Evolutionary conservation across 2,329 filamentous ascomycete species (phyloP), one percentile per base, ranked within the genome.

Genomic region (Hortaea sp.): DNA sequence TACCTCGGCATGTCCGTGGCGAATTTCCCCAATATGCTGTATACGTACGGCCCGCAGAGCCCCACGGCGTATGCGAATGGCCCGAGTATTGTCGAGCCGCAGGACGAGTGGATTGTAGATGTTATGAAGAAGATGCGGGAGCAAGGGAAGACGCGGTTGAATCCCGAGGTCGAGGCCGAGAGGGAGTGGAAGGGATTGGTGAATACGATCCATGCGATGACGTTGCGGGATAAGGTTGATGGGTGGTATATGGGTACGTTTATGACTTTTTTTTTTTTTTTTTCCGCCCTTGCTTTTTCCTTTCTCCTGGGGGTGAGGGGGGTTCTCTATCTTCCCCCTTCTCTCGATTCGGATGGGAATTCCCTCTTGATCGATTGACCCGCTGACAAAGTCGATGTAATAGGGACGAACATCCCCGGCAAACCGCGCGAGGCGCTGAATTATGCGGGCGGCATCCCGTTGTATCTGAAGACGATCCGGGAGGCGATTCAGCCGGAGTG

Each of bases 1-100:
- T 64, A 68, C 47, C 59, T 72, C 5, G 69, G 69, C 1, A 60
- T 64, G 50, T 49, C 53, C 0, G 49, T 57, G 3, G 46, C 52
- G 11, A 52, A 53, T 12, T 61, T 59, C 40, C 60, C 62, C 1
- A 69, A 70, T 50, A 60, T 68, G 53, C 66, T 41, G 46, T 58
- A n/a, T 49, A 53, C 43, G 38, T 56, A 70, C 39, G 69, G 69
- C 0, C 68, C 69, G 1, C 40, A 66, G 69, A 49, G 53, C 13
- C 69, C 69, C 1, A 71, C 70, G 0, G 68, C 68, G 1, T 69
- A 71, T 44, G 63, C 61, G 35, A 73, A 73, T 42, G 70, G 70
- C 0, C 70, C 70, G 2, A 67, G 60, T 7, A 71, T 69, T 46
- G 57, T 70, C 20, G 68, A 72, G 49, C 59, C 63, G 4, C 69